These are phyloP conservation scores for Auricularia sp. DNA, from an alignment of 768 basidiomycete species.

Conservation along the genomic window DNA sequence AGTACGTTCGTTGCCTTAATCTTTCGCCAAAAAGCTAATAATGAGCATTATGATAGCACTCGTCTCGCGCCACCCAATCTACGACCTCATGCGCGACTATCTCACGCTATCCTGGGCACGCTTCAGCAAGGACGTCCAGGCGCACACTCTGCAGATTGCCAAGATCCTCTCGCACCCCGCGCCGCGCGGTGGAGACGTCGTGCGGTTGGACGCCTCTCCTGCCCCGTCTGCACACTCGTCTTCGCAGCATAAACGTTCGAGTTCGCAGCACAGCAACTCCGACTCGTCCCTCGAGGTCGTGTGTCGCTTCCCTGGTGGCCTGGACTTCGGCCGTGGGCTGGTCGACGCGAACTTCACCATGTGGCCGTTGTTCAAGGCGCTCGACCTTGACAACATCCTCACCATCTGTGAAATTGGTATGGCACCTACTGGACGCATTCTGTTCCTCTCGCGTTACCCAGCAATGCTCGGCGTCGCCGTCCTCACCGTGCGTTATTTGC, in stretches of 20 bases:
- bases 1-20: constrained; percentile 39
- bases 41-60: constrained; percentile 37
- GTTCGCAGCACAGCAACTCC: background rate
- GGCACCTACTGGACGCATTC: constrained; percentile 73
- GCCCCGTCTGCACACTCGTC: constrained; percentile 14
- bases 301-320: constrained; percentile 83
- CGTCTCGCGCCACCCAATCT: constrained; percentile 88
- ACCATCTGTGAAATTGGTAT: constrained; percentile 91
- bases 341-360: constrained; percentile 94
- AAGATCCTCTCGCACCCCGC: constrained; percentile 83
- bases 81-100: constrained; percentile 91
- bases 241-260: constrained; percentile 25
- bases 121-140: constrained; percentile 88
- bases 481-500: constrained; percentile 82
- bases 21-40: too few species aligned
- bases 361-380: constrained; percentile 91
- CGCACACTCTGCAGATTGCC: constrained; percentile 82
- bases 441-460: constrained; percentile 84
- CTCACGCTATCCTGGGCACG: constrained; percentile 93
- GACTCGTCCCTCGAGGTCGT: constrained; percentile 61
- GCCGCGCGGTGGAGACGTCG: constrained; percentile 76
- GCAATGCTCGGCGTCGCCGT: constrained; percentile 90
- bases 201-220: constrained; percentile 70
- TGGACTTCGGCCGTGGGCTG: constrained; percentile 84
- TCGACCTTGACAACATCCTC: constrained; percentile 89